Base-by-base conservation (phyloP, 345 rosid genomes). In the Corchorus capsularis region DNA sequence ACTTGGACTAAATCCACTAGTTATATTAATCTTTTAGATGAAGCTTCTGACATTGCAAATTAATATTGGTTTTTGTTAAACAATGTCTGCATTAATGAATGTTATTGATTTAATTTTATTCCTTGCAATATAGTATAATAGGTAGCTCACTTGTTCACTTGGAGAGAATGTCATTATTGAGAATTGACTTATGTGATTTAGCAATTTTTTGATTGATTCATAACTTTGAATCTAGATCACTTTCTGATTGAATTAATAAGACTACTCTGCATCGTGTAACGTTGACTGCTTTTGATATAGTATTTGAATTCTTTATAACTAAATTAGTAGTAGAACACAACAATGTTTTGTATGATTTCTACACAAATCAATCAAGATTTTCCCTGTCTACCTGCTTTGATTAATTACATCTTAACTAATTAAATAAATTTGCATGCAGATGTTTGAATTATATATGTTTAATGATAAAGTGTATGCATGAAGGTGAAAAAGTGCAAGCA, bases 31-130 rank as follows among this genome's bases (percentile, higher is more conserved):
- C 22, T 13, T 19, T 66, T 46, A 13, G 72, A 68, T 68, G 39
- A 68, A 68, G 17, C 72, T 68, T 68, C 39, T 4, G 12, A 68
- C 50, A 64, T 64, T 17, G 69, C 69, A 22, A 47, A 16, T 60
- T n/a, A n/a, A 27, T 20, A n/a, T 32, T 10, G 37, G 22, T 22
- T 27, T 0, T 32, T 22, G 8, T 1, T 55, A 11, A 11, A 60
- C 7, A 9, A 60, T 37, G 16, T 4, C 3, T 60, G 8, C 39
- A 3, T 27, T 60, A 4, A 4, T 4, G n/a, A 27, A 59, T 59
- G 39, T 46, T 57, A 32, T 9, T 57, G 61, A 56, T 19, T 19
- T 56, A 4, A 56, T n/a, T 19, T 56, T 32, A 56, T 56, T 19
- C 1, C 5, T 43, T 43, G 47, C 47, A 43, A 43, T 43, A n/a